phyloP scores from a whole-genome alignment of 345 rosid genomes.

The Chamaenerion angustifolium region DNA sequence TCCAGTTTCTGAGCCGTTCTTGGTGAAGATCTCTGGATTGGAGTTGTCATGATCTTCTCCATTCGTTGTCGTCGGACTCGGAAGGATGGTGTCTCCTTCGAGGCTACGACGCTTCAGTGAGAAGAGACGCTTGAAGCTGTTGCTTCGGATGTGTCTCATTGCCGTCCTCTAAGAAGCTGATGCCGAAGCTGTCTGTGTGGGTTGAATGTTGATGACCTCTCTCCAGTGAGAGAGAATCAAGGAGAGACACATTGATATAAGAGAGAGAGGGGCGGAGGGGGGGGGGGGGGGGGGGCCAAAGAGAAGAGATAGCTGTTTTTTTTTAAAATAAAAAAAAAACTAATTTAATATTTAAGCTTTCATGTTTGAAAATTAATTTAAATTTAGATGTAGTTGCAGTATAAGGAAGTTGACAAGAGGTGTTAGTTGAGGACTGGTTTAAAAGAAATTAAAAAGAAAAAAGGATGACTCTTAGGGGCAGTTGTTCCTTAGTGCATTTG shows the following conservation, averaged over 20 bases:
- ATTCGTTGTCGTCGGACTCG: slow-evolving; percentile 3
- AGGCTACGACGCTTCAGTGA: slow-evolving; percentile 48
- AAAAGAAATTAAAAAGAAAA: no score
- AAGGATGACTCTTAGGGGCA: no score
- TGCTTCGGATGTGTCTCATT: slow-evolving; percentile 74
- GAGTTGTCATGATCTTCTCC: slow-evolving; percentile 1
- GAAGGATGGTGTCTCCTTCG: slow-evolving; percentile 26
- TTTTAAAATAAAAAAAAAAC: no score
- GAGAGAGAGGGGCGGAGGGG: no score
- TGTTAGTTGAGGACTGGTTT: no score
- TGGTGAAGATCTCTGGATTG: no score
- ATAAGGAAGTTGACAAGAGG: no score
- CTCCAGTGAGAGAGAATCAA: neutral
- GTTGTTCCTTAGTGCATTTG: no score
- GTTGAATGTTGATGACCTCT: neutral
- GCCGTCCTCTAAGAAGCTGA: neutral
- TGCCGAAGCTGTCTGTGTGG: slow-evolving; percentile 2
- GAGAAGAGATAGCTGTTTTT: no score
- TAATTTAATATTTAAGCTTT: no score
- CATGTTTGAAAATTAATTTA: neutral
- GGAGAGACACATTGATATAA: slow-evolving; percentile 6
- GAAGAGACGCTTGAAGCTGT: slow-evolving; percentile 76
- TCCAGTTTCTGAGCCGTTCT: no score
- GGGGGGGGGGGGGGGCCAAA: slow-evolving; percentile 1
- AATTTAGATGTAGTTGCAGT: neutral